Percentiles rank a stretch among this genome's conserved stretches.
phyloP scores from a whole-genome alignment of 371 early-diverging fungal species.

The Syncephalastrum contaminatum region DNA sequence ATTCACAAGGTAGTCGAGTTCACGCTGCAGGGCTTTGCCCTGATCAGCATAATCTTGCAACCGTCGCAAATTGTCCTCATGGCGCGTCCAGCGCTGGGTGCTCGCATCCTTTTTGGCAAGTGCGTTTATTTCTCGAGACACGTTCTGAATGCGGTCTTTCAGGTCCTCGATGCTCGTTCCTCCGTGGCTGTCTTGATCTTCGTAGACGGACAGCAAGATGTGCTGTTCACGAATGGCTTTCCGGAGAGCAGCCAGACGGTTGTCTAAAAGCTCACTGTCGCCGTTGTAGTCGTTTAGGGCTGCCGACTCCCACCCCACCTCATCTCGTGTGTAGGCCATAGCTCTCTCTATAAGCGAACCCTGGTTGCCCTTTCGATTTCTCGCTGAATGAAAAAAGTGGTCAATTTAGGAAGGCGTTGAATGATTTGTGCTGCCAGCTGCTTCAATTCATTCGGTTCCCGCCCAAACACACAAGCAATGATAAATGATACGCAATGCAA shows the following conservation, averaged over 20 bases:
- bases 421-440: too few relatives aligned
- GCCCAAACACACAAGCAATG: too few relatives aligned
- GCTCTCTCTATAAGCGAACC: too few relatives aligned
- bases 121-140: constrained; percentile 21
- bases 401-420: too few relatives aligned
- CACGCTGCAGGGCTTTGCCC: constrained; percentile 26
- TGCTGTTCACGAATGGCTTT: constrained; percentile 27
- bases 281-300: background rate
- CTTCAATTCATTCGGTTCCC: too few relatives aligned
- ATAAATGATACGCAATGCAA: too few relatives aligned
- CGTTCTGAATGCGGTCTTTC: constrained; percentile 23
- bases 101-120: constrained; percentile 8
- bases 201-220: constrained; percentile 16
- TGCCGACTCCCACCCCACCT: too few relatives aligned
- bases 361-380: too few relatives aligned
- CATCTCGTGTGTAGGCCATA: too few relatives aligned
- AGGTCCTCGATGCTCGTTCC: constrained; percentile 18
- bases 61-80: constrained; percentile 31
- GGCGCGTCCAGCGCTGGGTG: constrained; percentile 19
- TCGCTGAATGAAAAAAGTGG: too few relatives aligned
- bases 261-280: background rate
- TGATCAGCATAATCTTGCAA: constrained; percentile 35
- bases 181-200: constrained; percentile 1
- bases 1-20: constrained; percentile 33
- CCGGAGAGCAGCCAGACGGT: constrained; percentile 9